These are phyloP conservation scores for Albatrellus ellisii DNA, from an alignment of 768 basidiomycete species.

Conservation along the genomic window DNA sequence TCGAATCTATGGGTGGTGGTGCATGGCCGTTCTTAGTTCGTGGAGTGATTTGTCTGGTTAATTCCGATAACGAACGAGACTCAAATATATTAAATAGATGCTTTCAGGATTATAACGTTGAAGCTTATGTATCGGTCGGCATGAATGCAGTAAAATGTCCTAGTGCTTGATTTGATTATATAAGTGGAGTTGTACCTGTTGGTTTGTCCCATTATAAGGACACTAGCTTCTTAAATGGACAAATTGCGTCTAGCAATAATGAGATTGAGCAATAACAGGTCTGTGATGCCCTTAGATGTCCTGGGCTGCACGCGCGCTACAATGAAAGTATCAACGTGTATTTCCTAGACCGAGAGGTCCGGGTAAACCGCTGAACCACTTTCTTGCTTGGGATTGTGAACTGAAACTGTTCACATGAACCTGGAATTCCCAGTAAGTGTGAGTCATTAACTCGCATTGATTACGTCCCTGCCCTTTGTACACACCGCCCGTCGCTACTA, in stretches of 20 bases:
- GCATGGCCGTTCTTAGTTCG: slow-evolving; percentile 37
- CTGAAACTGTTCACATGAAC: slow-evolving; percentile 89
- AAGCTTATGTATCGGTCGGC: slow-evolving; percentile 38
- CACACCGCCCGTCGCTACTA: slow-evolving; percentile 86
- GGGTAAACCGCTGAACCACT: slow-evolving; percentile 71
- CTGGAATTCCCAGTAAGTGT: slow-evolving; percentile 82
- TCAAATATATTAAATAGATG: slow-evolving; percentile 74
- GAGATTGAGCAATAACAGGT: slow-evolving; percentile 62
- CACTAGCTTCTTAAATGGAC: slow-evolving; percentile 78
- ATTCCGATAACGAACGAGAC: slow-evolving; percentile 93
- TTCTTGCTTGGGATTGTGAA: slow-evolving; percentile 80
- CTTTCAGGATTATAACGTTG: no score
- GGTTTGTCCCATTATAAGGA: slow-evolving; percentile 73
- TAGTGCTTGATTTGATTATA: slow-evolving; percentile 97
- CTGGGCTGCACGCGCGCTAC: slow-evolving; percentile 80
- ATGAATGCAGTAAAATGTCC: slow-evolving; percentile 69
- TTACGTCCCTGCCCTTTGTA: slow-evolving; percentile 87
- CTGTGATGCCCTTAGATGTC: slow-evolving; percentile 29
- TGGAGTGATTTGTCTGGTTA: slow-evolving; percentile 97
- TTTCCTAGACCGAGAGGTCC: slow-evolving; percentile 66
- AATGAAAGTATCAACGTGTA: slow-evolving; percentile 85
- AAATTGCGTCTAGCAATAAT: slow-evolving; percentile 67
- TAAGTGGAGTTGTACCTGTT: slow-evolving; percentile 90
- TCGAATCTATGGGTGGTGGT: slow-evolving; percentile 17
- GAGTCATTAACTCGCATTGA: slow-evolving; percentile 83